phyloP scores from a whole-genome alignment of 2,329 filamentous ascomycete genomes.

The Biscogniauxia mediterranea region DNA sequence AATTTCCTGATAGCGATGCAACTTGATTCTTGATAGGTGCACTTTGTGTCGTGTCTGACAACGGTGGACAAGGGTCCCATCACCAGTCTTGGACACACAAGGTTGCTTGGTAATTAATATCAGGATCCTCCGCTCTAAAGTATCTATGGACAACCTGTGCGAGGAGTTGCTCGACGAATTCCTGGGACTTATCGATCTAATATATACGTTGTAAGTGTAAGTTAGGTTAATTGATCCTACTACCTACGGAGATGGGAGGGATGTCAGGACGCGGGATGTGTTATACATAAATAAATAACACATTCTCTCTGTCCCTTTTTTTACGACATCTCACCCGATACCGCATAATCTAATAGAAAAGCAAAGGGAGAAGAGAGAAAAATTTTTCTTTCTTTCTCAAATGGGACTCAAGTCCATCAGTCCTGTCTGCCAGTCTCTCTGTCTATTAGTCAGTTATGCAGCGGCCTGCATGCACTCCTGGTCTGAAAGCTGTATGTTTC shows the following conservation, averaged over 20 bases:
- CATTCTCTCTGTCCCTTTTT: too few relatives aligned
- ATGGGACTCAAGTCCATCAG: background rate
- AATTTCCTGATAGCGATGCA: background rate
- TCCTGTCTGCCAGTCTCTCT: too few relatives aligned
- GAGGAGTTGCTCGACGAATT: too few relatives aligned
- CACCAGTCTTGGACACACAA: background rate
- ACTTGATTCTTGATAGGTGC: background rate
- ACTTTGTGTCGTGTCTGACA: background rate
- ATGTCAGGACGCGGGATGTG: too few relatives aligned
- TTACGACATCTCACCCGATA: too few relatives aligned
- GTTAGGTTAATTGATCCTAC: too few relatives aligned
- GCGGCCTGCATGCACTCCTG: constrained; percentile 22
- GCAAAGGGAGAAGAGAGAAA: background rate
- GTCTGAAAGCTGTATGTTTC: constrained; percentile 23
- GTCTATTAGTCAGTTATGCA: constrained; percentile 14
- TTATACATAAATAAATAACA: too few relatives aligned
- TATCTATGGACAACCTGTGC: background rate
- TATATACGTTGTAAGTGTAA: too few relatives aligned
- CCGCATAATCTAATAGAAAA: too few relatives aligned
- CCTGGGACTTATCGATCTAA: too few relatives aligned
- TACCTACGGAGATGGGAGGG: too few relatives aligned
- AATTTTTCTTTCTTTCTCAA: background rate
- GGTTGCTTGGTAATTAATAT: background rate
- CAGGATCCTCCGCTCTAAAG: background rate
- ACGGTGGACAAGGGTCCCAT: background rate